Evolutionary conservation across 345 rosid genomes (phyloP), one percentile per base, ranked within the genome.

Genomic region (Bruguiera gymnorhiza): DNA sequence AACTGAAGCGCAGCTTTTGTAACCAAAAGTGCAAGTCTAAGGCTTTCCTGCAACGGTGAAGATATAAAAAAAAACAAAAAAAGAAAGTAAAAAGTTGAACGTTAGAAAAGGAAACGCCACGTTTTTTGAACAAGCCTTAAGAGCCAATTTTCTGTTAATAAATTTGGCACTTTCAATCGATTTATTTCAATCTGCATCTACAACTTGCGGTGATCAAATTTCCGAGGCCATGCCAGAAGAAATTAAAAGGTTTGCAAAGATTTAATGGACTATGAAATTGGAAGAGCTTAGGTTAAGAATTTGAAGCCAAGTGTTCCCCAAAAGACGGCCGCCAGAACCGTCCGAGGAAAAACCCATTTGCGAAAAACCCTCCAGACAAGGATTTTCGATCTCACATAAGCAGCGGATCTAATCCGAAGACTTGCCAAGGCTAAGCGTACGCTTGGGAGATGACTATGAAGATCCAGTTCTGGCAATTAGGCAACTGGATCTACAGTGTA

Each of bases 1-100:
- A 91, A 94, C 59, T 88, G 95, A 77, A 94, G 87, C 29, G 98
- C 98, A 78, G 96, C 97, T 81, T 88, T 96, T 27, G 98, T 91
- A 72, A 94, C 98, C 80, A 94, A 75, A 36, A 94, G 87, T 5
- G 98, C 97, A 69, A 94, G 86, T 72, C 92, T 86, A 61, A 94
- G 85, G 69, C 86, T 91, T 72, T 88, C 92, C 97, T 91, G 83
- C 73, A 65, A 65, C 57, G 68, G 34, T 70, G 48, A 51, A 60
- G 54, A 61, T 63, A 53, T 36, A 24, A 63, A 59, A 53, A 39
- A 60, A 68, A 68, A 32, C 50, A 61, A 46, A 67, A 65, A 62
- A 43, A 9, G 54, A 24, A 62, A 8, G 29, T 34, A 51, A 19
- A 19, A 73, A 31, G 23, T 52, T 20, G 26, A 31, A 37, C 6